Evolutionary conservation across 2,329 filamentous ascomycete species (phyloP), one percentile per base, ranked within the genome.

Genomic region (Neopestalotiopsis rosae): DNA sequence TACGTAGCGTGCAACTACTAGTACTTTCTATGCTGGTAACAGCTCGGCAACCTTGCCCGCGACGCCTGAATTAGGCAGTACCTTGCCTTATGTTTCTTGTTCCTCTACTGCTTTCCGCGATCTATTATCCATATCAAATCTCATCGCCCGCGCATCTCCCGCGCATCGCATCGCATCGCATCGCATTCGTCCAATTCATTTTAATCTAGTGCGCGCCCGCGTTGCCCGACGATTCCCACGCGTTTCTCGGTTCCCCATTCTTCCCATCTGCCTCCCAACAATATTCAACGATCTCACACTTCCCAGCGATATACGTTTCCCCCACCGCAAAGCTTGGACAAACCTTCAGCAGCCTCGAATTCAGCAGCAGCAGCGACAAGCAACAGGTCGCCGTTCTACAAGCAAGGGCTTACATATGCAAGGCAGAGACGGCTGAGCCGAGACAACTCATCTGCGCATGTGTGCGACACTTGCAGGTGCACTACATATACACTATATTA

Each of bases 151-250:
- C 45, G 45, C 45, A 52, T 52, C 45, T 52, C 45, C 45, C 45
- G 45, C 45, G 45, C 45, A 52, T 52, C 45, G 45, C 45, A 52
- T 20, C 42, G 38, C 3, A 32, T 67, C 10, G 66, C 66, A 20
- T 40, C 58, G 42, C 66, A 62, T 61, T 24, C 62, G 5, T 65
- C 58, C 34, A 65, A 58, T 30, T 42, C 66, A 52, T n/a, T 14
- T 30, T 67, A 52, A 64, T 30, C 52, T 59, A 57, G 52, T 56
- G 42, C 65, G 56, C 56, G 65, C 52, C 57, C 65, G 42, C 52
- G 52, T 59, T 49, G 30, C 65, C 52, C 65, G 65, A 57, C 6
- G 34, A 38, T 38, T 34, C 32, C 65, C 56, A 56, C 52, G 65
- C 13, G 59, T 24, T 14, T 20, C 17, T 30, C 24, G 28, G 52